Conservation (phyloP, 202 grass and related monocot species). For the Hordeum pubiflorum region DNA sequence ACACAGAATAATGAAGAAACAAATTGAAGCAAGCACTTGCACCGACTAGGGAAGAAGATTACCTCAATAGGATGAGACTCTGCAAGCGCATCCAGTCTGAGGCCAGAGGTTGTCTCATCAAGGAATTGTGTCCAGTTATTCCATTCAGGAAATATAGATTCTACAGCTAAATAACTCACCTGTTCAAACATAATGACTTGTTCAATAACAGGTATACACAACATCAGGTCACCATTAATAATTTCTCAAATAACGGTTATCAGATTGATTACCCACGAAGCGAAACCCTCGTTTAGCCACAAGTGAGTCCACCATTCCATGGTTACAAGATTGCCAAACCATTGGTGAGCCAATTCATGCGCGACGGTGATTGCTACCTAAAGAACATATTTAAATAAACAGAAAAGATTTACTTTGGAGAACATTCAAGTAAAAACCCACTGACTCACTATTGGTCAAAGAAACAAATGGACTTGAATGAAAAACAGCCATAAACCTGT, state of each 20-base stretch:
- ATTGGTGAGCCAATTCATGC: conserved; percentile 94
- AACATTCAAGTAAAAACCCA: background rate
- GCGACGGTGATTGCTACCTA: conserved; percentile 85
- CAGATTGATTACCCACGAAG: conserved; percentile 65
- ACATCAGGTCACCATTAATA: background rate
- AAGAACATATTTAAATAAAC: background rate
- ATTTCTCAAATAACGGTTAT: background rate
- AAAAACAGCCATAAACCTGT: conserved; percentile 22
- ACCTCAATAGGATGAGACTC: conserved; percentile 99
- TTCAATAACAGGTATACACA: background rate
- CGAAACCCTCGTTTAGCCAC: conserved; percentile 97
- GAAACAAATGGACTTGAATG: conserved; percentile 1
- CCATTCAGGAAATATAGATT: conserved; percentile 80
- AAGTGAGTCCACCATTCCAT: conserved; percentile 99
- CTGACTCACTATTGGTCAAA: background rate
- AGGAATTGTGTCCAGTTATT: conserved; percentile 92
- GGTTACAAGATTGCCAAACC: conserved; percentile 98
- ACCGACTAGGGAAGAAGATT: conserved; percentile 22
- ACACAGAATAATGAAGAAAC: background rate
- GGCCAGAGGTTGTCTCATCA: conserved; percentile 59
- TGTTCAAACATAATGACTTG: conserved; percentile 23
- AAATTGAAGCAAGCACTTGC: background rate
- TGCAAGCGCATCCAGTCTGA: conserved; percentile 64
- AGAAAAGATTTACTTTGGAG: conserved; percentile 10
- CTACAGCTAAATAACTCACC: conserved; percentile 74